Conservation (phyloP, 106 monocot species). For the Dendrobium chrysotoxum region DNA sequence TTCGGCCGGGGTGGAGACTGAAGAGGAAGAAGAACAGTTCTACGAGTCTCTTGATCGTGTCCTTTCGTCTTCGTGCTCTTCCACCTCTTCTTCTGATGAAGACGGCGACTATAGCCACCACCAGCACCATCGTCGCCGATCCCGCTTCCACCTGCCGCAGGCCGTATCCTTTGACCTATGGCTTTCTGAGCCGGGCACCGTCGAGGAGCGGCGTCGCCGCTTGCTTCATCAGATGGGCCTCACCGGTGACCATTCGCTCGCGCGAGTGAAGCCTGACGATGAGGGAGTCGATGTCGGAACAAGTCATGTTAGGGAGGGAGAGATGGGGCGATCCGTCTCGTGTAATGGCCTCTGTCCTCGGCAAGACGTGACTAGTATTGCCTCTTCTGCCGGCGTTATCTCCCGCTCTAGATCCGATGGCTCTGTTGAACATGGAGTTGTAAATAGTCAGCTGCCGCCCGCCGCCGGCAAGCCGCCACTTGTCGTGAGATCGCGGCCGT, state of each 20-base stretch:
- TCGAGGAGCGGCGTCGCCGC: slow-evolving; percentile 72
- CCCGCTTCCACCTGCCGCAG: slow-evolving; percentile 13
- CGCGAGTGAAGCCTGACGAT: slow-evolving; percentile 6
- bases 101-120: slow-evolving; percentile 17
- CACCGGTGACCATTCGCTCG: slow-evolving; percentile 36
- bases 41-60: slow-evolving; percentile 83
- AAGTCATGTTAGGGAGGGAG: slow-evolving; percentile 7
- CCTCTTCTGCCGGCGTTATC: background rate
- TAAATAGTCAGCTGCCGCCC: slow-evolving; percentile 2
- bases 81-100: slow-evolving; percentile 60
- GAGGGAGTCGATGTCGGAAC: background rate
- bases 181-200: slow-evolving; percentile 60
- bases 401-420: slow-evolving; percentile 35
- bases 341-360: slow-evolving; percentile 7
- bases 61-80: slow-evolving; percentile 72
- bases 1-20: slow-evolving; percentile 6
- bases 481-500: slow-evolving; percentile 7
- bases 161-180: slow-evolving; percentile 54
- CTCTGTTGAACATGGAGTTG: slow-evolving; percentile 19
- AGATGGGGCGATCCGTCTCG: slow-evolving; percentile 24
- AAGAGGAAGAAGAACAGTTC: slow-evolving; percentile 56
- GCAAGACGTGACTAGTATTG: background rate
- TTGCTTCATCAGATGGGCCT: slow-evolving; percentile 74
- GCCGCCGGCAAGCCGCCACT: slow-evolving; percentile 21
- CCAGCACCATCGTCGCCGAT: slow-evolving; percentile 10